Conservation (phyloP, 2,329 filamentous ascomycete species). For the Corynespora cassiicola region DNA sequence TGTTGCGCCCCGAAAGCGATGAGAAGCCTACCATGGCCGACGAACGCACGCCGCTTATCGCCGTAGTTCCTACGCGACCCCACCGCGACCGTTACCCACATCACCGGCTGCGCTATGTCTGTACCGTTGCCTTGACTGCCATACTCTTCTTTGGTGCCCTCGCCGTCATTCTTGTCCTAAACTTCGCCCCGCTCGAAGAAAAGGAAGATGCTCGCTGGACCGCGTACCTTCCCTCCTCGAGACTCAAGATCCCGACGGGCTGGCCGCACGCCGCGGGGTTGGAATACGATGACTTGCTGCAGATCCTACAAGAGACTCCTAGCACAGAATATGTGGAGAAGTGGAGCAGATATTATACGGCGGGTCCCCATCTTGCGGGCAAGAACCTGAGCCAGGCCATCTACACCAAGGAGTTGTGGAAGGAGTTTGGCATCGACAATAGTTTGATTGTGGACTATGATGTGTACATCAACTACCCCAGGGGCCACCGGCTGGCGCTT, state of each 20-base stretch:
- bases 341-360: constrained; percentile 59
- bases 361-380: constrained; percentile 58
- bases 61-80: constrained; percentile 63
- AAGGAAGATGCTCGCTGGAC: constrained; percentile 32
- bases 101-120: constrained; percentile 68
- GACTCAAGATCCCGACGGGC: constrained; percentile 34
- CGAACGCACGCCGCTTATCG: constrained; percentile 72
- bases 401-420: constrained; percentile 58
- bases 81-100: constrained; percentile 61
- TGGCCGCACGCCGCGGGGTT: constrained; percentile 56
- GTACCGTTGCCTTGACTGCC: constrained; percentile 60
- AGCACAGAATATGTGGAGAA: constrained; percentile 57
- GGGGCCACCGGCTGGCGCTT: constrained; percentile 54
- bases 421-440: constrained; percentile 55
- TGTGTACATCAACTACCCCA: constrained; percentile 59
- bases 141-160: constrained; percentile 47
- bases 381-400: constrained; percentile 60
- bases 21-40: constrained; percentile 48
- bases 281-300: constrained; percentile 61
- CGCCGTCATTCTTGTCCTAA: constrained; percentile 46
- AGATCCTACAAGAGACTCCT: constrained; percentile 62
- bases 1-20: constrained; percentile 24
- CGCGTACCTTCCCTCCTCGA: constrained; percentile 22
- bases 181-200: constrained; percentile 41
- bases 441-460: constrained; percentile 57